Base-by-base conservation (phyloP, 345 rosid species). In the Melastoma malabathricum region DNA sequence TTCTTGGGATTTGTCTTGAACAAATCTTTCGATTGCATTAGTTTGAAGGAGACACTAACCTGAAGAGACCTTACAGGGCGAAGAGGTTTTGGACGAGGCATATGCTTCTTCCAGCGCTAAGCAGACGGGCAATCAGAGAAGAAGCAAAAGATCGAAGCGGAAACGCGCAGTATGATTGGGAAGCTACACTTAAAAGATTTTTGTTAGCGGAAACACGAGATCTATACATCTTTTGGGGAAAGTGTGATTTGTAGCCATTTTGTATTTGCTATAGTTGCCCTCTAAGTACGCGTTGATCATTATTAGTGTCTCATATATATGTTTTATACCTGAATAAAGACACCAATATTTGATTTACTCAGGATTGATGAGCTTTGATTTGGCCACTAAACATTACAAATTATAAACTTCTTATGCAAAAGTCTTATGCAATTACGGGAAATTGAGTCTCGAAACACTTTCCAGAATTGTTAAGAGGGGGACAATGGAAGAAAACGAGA, bases 91-190 rank as follows among this genome's bases (percentile, higher is more conserved):
- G 15, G 95, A 84, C 60, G 87, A 70, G 61, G 88, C 87, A 18
- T 84, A 74, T 60, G 80, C 86, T 59, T 75, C 95, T 2, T 71
- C 70, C 54, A 57, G 64, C 58, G 65, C 72, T 61, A 84, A 87
- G 61, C 72, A 65, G 49, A 66, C 80, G 52, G 74, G 82, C 47
- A 83, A 70, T 66, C 79, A 81, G 34, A 74, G 83, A 74, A 78
- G 80, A 73, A 87, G 93, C 81, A 92, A 60, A 46, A 31, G 57
- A 27, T 60, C 97, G 23, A 86, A 86, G 78, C 59, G 83, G 52
- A 86, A 86, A 71, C 93, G 86, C 29, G 68, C 95, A 57, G 86
- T 84, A 63, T 87, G 67, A 80, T 60, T 56, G 8, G 57, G 51
- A 54, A 51, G 23, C 54, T 41, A 27, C 4, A 44, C 54, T 47